Evolutionary conservation across 2,329 filamentous ascomycete species (phyloP).

Genomic region (Clarireedia homoeocarpa): DNA sequence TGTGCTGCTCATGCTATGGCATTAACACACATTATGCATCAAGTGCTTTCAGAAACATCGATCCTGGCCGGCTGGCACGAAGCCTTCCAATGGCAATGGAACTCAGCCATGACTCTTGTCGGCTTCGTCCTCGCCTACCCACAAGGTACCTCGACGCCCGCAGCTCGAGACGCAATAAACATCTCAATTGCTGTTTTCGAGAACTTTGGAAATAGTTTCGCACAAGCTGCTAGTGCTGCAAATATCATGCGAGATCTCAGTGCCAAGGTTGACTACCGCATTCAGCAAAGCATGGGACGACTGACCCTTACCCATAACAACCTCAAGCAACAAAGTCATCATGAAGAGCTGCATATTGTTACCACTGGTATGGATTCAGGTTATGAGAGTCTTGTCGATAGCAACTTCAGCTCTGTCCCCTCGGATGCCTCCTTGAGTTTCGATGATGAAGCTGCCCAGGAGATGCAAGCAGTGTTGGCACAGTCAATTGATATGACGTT

Average conservation of each 20-base stretch:
- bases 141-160: slow-evolving; percentile 20
- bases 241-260: slow-evolving; percentile 28
- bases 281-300: not conserved
- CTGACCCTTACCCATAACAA: not conserved
- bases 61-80: slow-evolving; percentile 34
- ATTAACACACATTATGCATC: slow-evolving; percentile 33
- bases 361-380: slow-evolving; percentile 5
- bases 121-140: slow-evolving; percentile 36
- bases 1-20: slow-evolving; percentile 32
- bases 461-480: slow-evolving; percentile 10
- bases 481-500: slow-evolving; percentile 14
- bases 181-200: slow-evolving; percentile 32
- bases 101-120: slow-evolving; percentile 33
- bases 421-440: slow-evolving; percentile 2
- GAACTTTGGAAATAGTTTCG: slow-evolving; percentile 30
- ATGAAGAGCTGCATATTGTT: slow-evolving; percentile 2
- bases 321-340: not conserved
- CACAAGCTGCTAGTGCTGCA: slow-evolving; percentile 30
- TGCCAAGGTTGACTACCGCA: slow-evolving; percentile 25
- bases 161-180: slow-evolving; percentile 30
- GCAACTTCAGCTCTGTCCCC: not conserved
- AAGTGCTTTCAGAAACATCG: slow-evolving; percentile 28
- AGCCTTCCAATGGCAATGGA: slow-evolving; percentile 38
- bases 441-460: slow-evolving; percentile 7
- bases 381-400: slow-evolving; percentile 6